Evolutionary conservation across 306 rosid genomes (phyloP).

Genomic region (Begonia fuchsioides): DNA sequence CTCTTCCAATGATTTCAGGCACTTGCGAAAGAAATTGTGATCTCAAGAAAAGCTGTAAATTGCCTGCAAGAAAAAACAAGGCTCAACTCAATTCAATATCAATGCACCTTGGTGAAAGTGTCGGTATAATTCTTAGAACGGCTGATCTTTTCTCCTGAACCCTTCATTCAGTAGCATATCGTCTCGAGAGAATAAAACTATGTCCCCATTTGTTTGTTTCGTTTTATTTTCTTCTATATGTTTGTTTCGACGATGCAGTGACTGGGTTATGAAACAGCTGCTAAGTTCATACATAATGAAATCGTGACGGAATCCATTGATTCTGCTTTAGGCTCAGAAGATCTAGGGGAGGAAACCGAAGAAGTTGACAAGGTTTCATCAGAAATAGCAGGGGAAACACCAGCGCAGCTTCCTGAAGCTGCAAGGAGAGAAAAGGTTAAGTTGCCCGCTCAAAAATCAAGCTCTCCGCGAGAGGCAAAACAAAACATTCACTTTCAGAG

Average conservation of each 20-base stretch:
- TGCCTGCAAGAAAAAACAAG: slow-evolving; percentile 86
- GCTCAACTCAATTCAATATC: slow-evolving; percentile 94
- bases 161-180: too few relatives aligned
- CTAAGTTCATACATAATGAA: neutral
- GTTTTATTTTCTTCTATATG: too few relatives aligned
- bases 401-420: slow-evolving; percentile 86
- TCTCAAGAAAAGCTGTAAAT: slow-evolving; percentile 76
- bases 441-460: slow-evolving; percentile 43
- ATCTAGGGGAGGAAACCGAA: slow-evolving; percentile 89
- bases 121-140: slow-evolving; percentile 35
- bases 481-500: slow-evolving; percentile 1
- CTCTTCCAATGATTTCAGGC: slow-evolving; percentile 34
- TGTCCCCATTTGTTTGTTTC: too few relatives aligned
- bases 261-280: too few relatives aligned
- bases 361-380: slow-evolving; percentile 91
- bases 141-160: too few relatives aligned
- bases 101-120: slow-evolving; percentile 99
- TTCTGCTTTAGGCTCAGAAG: slow-evolving; percentile 75
- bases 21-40: slow-evolving; percentile 82
- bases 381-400: slow-evolving; percentile 90
- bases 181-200: too few relatives aligned
- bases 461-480: slow-evolving; percentile 36
- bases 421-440: slow-evolving; percentile 57
- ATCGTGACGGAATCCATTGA: slow-evolving; percentile 74
- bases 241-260: too few relatives aligned